Percentiles rank a stretch among this genome's conserved stretches.
These are phyloP conservation scores for Aspergillus pseudoglaucus DNA, from an alignment of 2,329 filamentous ascomycete species.

Conservation along the genomic window DNA sequence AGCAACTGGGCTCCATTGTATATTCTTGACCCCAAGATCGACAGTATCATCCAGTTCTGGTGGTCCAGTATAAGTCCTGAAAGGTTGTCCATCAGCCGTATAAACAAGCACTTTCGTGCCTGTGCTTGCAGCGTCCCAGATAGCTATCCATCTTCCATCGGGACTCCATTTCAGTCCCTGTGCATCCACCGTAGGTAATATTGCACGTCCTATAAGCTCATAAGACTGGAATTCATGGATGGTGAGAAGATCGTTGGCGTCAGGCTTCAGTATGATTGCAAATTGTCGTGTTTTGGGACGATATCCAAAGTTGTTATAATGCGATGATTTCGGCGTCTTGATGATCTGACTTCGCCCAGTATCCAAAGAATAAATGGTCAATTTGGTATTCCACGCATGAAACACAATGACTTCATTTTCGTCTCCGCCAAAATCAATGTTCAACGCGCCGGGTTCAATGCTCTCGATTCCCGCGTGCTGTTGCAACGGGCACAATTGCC, in stretches of 20 bases:
- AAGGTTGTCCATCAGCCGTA: constrained; percentile 55
- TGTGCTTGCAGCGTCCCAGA: constrained; percentile 50
- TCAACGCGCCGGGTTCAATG: constrained; percentile 29
- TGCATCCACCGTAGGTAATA: constrained; percentile 49
- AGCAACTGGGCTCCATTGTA: constrained; percentile 47
- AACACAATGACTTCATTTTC: constrained; percentile 34
- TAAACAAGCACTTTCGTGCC: constrained; percentile 49
- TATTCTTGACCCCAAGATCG: constrained; percentile 46
- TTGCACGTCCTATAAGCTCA: constrained; percentile 25
- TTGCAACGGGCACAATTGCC: constrained; percentile 31
- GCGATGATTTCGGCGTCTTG: constrained; percentile 34
- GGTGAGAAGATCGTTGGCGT: constrained; percentile 32
- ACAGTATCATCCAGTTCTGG: constrained; percentile 29
- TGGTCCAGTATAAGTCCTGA: constrained; percentile 45
- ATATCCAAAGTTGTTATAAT: constrained; percentile 31
- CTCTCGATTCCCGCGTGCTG: constrained; percentile 36
- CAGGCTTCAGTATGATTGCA: constrained; percentile 35
- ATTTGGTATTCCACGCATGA: constrained; percentile 34
- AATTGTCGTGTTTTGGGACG: constrained; percentile 35
- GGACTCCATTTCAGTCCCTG: constrained; percentile 55
- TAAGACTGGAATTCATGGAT: constrained; percentile 33
- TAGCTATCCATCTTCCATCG: constrained; percentile 53
- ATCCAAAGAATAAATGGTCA: constrained; percentile 30
- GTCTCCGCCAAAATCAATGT: constrained; percentile 33
- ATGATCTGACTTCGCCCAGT: constrained; percentile 32